Percentiles rank a stretch among this genome's conserved stretches.
phyloP scores from a whole-genome alignment of 2,329 filamentous ascomycete genomes.

The Dothidotthia symphoricarpi region DNA sequence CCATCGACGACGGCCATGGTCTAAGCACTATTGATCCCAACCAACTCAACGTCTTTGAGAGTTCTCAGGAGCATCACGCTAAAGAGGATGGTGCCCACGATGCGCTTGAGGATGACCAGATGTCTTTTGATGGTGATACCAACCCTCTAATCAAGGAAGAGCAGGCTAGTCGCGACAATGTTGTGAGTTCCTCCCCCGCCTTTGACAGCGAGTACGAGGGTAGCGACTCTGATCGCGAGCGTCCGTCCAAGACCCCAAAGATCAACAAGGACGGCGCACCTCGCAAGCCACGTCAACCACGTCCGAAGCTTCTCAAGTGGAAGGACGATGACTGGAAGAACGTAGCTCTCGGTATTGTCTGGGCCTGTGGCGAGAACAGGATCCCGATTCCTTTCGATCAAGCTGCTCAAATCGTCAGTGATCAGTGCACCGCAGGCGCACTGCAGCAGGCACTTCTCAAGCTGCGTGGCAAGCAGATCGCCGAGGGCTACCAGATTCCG shows the following conservation, averaged over 20 bases:
- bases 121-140: too few relatives aligned
- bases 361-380: conserved; percentile 30
- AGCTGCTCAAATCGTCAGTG: conserved; percentile 26
- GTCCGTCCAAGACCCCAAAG: conserved; percentile 18
- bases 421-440: conserved; percentile 25
- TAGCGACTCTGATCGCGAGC: conserved; percentile 12
- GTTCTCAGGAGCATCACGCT: too few relatives aligned
- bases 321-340: conserved; percentile 30
- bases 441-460: conserved; percentile 39
- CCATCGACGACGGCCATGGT: too few relatives aligned
- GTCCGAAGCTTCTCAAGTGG: conserved; percentile 32
- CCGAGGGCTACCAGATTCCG: conserved; percentile 22
- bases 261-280: conserved; percentile 28
- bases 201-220: conserved; percentile 14
- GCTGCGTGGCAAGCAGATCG: conserved; percentile 21
- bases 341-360: conserved; percentile 29
- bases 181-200: conserved; percentile 15
- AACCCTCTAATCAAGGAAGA: conserved; percentile 1
- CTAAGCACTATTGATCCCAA: too few relatives aligned
- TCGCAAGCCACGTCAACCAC: conserved; percentile 34
- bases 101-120: too few relatives aligned
- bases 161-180: not conserved
- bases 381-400: conserved; percentile 33
- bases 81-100: too few relatives aligned
- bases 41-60: too few relatives aligned